Base-by-base conservation (phyloP, 805 yeast species). In the Metschnikowia cubensis region DNA sequence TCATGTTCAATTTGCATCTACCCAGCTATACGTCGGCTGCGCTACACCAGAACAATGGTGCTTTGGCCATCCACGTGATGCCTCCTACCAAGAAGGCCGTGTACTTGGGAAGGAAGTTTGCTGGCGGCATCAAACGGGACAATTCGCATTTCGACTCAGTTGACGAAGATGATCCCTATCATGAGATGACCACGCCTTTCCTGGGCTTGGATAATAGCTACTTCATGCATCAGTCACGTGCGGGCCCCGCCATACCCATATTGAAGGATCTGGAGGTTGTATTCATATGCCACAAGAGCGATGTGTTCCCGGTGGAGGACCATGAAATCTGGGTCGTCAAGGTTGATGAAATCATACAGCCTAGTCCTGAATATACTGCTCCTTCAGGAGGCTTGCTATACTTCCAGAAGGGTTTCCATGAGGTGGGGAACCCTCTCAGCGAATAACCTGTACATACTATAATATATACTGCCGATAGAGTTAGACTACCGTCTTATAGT, bases 281-380 rank as follows among this genome's bases (percentile, higher is more conserved):
- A 1, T 67, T 87, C 53, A 76, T 87, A 17, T 87, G 94, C 63
- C 72, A 77, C 48, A 79, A 78, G 47, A 70, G 66, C 41, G 69
- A 74, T 22, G 79, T 77, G 3, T 75, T 86, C 45, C 64, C 64
- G 10, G 84, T 89, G 0, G 90, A 87, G 52, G 89, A 87, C 61
- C 98, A 92, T 68, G 96, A 91, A 63, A 82, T 92, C 3, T 89
- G 97, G 94, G 81, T 90, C 4, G 96, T 89, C 3, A 76, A 80
- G 52, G 95, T 92, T 4, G 68, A 73, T 35, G 85, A 85, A 37
- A 79, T 86, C 2, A 53, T 70, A 35, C 54, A 53, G n/a, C 69
- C 67, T 2, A 64, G 66, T 35, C 50, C 53, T 10, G 34, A 48
- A 10, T 50, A 52, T 22, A 50, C 32, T 10, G 45, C 49, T 29